phyloP scores from a whole-genome alignment of 2,329 filamentous ascomycete genomes.

The Penicillium janthinellum region DNA sequence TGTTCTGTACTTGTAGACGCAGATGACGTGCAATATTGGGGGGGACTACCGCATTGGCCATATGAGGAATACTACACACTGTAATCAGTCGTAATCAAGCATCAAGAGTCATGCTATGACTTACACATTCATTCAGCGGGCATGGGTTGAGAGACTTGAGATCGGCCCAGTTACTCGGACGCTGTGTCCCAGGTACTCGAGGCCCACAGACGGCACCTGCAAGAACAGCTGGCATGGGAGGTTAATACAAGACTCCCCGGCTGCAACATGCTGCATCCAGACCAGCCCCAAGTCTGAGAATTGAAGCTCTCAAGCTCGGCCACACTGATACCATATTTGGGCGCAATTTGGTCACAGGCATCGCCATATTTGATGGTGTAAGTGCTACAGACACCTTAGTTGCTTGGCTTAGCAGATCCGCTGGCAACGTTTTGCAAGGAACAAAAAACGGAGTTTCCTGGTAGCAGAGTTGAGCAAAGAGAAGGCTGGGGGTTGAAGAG shows the following conservation, averaged over 20 bases:
- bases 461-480: neutral
- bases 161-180: neutral
- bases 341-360: neutral
- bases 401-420: neutral
- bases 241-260: neutral
- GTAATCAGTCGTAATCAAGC: neutral
- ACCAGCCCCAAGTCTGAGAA: neutral
- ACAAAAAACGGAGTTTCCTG: neutral
- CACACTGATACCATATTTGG: neutral
- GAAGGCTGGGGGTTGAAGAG: neutral
- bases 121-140: neutral
- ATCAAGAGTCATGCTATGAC: neutral
- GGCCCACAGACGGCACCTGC: neutral
- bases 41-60: neutral
- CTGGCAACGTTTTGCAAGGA: neutral
- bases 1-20: neutral
- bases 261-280: neutral
- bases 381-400: neutral
- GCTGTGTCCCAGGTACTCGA: neutral
- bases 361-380: neutral
- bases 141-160: neutral
- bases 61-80: neutral
- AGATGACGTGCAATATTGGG: neutral
- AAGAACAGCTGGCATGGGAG: slow-evolving; percentile 2
- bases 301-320: neutral